Conservation (phyloP, 2,329 filamentous ascomycete species). For the Talaromyces sp. region DNA sequence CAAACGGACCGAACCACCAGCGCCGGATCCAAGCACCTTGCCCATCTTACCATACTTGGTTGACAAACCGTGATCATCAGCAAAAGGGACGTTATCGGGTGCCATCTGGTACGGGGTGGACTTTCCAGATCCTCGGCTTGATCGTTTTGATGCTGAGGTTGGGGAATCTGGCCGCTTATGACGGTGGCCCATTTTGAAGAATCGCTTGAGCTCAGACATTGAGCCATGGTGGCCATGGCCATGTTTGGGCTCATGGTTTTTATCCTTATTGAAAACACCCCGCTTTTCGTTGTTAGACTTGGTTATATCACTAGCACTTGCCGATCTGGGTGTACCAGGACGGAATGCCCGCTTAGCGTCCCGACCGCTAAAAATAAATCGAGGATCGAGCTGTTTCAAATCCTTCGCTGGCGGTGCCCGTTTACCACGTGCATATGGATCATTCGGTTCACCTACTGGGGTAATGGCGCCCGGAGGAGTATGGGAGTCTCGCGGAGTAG, state of each 20-base stretch:
- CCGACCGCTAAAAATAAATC: constrained; percentile 80
- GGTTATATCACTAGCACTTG: constrained; percentile 45
- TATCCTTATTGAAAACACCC: constrained; percentile 57
- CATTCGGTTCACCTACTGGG: constrained; percentile 76
- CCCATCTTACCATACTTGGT: constrained; percentile 96
- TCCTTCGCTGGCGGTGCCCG: constrained; percentile 70
- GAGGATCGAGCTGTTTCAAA: constrained; percentile 70
- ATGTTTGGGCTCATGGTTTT: constrained; percentile 52
- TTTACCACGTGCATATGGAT: constrained; percentile 83
- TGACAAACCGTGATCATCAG: constrained; percentile 85
- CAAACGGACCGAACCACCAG: constrained; percentile 88
- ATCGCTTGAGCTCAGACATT: constrained; percentile 95
- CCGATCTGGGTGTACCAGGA: constrained; percentile 49
- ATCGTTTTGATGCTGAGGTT: constrained; percentile 60
- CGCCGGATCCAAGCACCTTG: constrained; percentile 88
- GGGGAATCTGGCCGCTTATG: constrained; percentile 66
- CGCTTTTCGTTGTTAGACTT: constrained; percentile 54
- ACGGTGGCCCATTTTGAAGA: constrained; percentile 79
- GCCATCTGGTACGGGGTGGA: constrained; percentile 58
- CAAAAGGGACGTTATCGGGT: constrained; percentile 71
- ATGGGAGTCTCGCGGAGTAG: constrained; percentile 53
- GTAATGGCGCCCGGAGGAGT: constrained; percentile 74
- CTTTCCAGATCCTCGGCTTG: constrained; percentile 55
- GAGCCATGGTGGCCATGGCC: constrained; percentile 65
- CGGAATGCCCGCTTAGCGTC: constrained; percentile 64